Evolutionary conservation across 73 alveolate genomes (phyloP).

Genomic region (Durusdinium trenchii): DNA sequence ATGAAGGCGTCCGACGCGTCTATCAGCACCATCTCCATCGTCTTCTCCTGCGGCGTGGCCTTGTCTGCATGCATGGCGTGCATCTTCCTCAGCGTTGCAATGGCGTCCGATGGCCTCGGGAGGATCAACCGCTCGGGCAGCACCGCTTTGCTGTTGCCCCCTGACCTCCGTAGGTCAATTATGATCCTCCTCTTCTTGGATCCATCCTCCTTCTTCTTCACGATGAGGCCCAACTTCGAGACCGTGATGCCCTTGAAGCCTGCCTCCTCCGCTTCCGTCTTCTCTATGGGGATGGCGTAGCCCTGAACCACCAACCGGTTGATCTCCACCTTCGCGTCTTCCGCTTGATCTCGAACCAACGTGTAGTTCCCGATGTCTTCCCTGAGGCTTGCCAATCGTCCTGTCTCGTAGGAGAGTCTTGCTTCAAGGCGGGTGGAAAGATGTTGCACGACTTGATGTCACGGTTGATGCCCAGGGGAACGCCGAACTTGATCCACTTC

Average conservation of each 20-base stretch:
- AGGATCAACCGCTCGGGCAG: background rate
- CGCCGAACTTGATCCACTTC: background rate
- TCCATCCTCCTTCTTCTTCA: background rate
- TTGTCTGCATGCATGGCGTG: background rate
- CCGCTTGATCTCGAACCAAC: background rate
- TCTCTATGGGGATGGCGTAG: background rate
- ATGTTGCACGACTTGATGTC: background rate
- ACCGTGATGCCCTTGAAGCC: background rate
- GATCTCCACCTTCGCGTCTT: background rate
- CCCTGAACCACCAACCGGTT: background rate
- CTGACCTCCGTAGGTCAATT: background rate
- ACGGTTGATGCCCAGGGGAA: background rate
- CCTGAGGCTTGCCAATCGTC: background rate
- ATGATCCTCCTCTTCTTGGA: background rate
- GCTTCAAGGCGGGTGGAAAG: background rate
- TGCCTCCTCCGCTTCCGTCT: background rate
- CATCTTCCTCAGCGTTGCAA: background rate
- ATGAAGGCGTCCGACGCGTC: constrained; percentile 10
- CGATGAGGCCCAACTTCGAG: background rate
- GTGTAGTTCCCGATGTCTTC: background rate
- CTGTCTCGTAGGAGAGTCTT: background rate
- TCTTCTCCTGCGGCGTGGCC: background rate
- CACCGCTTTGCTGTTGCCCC: background rate
- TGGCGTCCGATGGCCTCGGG: background rate
- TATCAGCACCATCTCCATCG: background rate